Evolutionary conservation across 83 land plant species (phyloP).

Genomic region (Picea abies): DNA sequence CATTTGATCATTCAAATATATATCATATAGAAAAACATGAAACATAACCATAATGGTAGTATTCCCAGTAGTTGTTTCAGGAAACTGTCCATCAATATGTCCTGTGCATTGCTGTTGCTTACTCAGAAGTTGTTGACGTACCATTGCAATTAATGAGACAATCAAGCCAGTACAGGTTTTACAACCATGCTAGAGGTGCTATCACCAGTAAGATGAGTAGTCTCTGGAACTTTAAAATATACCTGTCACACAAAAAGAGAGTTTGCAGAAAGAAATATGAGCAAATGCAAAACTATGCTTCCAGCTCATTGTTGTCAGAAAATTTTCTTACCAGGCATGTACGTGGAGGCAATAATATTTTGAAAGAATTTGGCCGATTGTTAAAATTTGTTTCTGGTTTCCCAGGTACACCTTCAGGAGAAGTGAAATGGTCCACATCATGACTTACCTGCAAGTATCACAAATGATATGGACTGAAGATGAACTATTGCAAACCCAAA

Average conservation of each 20-base stretch:
- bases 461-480: not conserved
- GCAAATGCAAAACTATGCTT: not conserved
- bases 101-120: not conserved
- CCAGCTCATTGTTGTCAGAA: not conserved
- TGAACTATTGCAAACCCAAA: too few relatives aligned
- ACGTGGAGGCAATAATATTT: conserved; percentile 83
- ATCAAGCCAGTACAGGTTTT: not conserved
- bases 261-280: not conserved
- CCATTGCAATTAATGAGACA: not conserved
- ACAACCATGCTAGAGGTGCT: not conserved
- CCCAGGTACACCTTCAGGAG: conserved; percentile 93
- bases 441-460: conserved; percentile 70
- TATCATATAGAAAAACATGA: not conserved
- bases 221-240: conserved; percentile 11
- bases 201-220: not conserved
- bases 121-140: not conserved
- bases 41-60: conserved; percentile 2
- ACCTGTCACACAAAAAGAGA: conserved; percentile 9
- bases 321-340: conserved; percentile 75
- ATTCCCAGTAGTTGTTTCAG: not conserved
- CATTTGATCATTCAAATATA: not conserved
- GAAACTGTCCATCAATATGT: not conserved
- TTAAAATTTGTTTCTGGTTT: conserved; percentile 95
- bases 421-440: conserved; percentile 90
- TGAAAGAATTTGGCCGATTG: conserved; percentile 94